Evolutionary conservation across 176 grass and related monocot genomes (phyloP).

Genomic region (sorghum (Sorghum bicolor)): DNA sequence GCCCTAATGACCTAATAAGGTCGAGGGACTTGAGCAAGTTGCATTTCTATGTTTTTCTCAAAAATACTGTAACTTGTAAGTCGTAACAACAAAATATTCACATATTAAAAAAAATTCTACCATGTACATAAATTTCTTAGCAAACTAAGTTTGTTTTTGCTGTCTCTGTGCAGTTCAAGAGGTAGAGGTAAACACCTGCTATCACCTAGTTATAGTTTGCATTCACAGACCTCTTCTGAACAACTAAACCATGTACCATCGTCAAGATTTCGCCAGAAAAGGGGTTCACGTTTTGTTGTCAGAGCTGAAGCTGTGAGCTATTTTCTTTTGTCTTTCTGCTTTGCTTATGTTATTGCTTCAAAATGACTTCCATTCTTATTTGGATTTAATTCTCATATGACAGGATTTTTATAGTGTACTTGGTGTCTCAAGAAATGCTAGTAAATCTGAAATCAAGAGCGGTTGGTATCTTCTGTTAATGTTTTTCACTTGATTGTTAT

Average conservation of each 20-base stretch:
- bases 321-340: constrained; percentile 13
- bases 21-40: not conserved
- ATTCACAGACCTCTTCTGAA: constrained; percentile 23
- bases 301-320: constrained; percentile 81
- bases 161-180: constrained; percentile 45
- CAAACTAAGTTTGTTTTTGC: not conserved
- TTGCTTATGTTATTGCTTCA: not conserved
- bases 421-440: constrained; percentile 93
- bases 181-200: constrained; percentile 47
- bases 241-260: constrained; percentile 46
- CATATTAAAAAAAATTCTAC: not conserved
- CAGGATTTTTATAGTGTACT: constrained; percentile 96
- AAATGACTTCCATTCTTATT: constrained; percentile 13
- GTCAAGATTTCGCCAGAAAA: constrained; percentile 39
- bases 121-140: not conserved
- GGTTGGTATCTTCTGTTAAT: constrained; percentile 50
- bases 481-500: not conserved
- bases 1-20: not conserved
- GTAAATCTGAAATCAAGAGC: constrained; percentile 99
- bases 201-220: constrained; percentile 49
- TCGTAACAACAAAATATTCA: not conserved
- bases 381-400: constrained; percentile 36
- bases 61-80: not conserved
- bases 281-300: constrained; percentile 70
- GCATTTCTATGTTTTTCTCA: not conserved